Percentiles rank a stretch among this genome's conserved stretches.
Evolutionary conservation across 164 flowering plant species (phyloP).

Genomic region (Protea cynaroides): DNA sequence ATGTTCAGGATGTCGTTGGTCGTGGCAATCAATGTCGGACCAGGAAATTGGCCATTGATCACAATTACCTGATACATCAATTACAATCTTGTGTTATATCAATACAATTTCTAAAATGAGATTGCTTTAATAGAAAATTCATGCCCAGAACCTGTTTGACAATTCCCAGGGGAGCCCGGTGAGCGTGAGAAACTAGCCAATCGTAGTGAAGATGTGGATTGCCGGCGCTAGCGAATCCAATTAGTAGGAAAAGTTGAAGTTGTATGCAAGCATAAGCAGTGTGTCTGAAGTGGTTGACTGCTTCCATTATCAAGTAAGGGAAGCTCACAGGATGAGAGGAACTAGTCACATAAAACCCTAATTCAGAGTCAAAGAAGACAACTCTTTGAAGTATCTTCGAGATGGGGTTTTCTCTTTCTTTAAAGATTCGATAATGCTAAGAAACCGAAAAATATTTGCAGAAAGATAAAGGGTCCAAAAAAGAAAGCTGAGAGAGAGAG

Average conservation of each 20-base stretch:
- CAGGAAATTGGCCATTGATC: constrained; percentile 36
- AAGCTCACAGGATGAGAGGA: background rate
- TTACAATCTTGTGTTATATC: background rate
- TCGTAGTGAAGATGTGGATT: constrained; percentile 9
- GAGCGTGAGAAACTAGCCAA: constrained; percentile 22
- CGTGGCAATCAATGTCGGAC: constrained; percentile 23
- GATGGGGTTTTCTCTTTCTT: background rate
- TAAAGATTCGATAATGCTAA: background rate
- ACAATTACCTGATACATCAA: constrained; percentile 22
- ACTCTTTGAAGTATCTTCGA: background rate
- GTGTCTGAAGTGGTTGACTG: background rate
- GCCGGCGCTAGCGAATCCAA: constrained; percentile 2
- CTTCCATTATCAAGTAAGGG: constrained; percentile 5
- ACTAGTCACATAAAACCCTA: background rate
- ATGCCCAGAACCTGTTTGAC: constrained; percentile 15
- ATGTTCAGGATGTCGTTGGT: constrained; percentile 25
- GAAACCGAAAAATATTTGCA: background rate
- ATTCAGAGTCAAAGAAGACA: background rate
- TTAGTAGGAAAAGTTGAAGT: background rate
- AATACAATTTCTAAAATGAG: background rate
- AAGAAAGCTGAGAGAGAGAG: background rate
- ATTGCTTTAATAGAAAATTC: background rate
- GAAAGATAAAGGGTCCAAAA: no score
- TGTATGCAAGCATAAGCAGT: background rate
- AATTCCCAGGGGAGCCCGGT: constrained; percentile 13